Evolutionary conservation across 345 rosid genomes (phyloP).

Genomic region (Populus nigra): DNA sequence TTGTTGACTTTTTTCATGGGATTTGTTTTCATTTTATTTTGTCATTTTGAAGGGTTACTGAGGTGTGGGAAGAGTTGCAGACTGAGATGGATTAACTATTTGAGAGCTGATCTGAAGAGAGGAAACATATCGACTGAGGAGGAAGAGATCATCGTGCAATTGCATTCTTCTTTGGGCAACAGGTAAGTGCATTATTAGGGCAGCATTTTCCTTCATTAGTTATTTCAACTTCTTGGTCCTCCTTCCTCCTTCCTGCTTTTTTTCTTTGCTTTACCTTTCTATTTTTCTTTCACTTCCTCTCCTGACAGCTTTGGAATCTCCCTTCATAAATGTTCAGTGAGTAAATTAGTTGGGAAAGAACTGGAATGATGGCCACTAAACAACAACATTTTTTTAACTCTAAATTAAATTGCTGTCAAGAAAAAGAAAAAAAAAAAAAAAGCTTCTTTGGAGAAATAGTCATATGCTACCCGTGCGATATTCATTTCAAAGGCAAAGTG

Average conservation of each 20-base stretch:
- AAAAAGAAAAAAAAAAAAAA: too few relatives aligned
- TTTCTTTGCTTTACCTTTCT: not conserved
- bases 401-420: not conserved
- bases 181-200: slow-evolving; percentile 36
- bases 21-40: too few relatives aligned
- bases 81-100: slow-evolving; percentile 83
- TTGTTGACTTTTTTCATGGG: not conserved
- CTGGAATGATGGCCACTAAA: not conserved
- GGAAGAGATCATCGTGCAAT: slow-evolving; percentile 56
- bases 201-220: not conserved
- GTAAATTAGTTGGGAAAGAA: not conserved
- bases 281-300: not conserved
- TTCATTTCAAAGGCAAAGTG: too few relatives aligned
- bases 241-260: not conserved
- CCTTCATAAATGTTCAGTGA: not conserved
- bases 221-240: not conserved
- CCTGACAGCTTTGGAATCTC: not conserved
- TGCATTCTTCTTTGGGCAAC: slow-evolving; percentile 73
- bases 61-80: slow-evolving; percentile 96
- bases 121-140: slow-evolving; percentile 67
- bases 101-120: slow-evolving; percentile 69
- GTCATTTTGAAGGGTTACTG: slow-evolving; percentile 46
- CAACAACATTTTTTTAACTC: not conserved
- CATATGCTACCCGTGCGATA: too few relatives aligned
- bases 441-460: not conserved